A percentile compares a stretch with the other conserved stretches of the same genome.
Evolutionary conservation across 2,329 filamentous ascomycete genomes (phyloP).

Genomic region (Xylaria sp.): DNA sequence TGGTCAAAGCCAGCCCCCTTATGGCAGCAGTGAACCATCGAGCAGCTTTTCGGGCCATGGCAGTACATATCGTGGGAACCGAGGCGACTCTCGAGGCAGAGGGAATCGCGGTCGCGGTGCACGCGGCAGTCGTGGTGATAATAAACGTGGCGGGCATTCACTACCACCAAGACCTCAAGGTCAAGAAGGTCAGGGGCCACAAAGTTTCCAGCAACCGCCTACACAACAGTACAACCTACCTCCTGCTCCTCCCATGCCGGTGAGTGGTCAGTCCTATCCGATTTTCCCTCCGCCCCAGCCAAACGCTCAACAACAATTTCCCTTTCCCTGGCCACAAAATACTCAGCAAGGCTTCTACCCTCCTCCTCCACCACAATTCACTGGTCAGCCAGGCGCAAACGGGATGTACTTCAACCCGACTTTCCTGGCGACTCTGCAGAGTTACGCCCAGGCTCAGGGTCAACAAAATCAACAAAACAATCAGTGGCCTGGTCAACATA

Average conservation of each 20-base stretch:
- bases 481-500: slow-evolving; percentile 39
- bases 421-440: slow-evolving; percentile 64
- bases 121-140: slow-evolving; percentile 54
- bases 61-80: slow-evolving; percentile 53
- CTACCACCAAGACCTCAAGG: slow-evolving; percentile 50
- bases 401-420: slow-evolving; percentile 68
- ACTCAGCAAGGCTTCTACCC: slow-evolving; percentile 48
- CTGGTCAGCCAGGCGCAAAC: slow-evolving; percentile 49
- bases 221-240: slow-evolving; percentile 48
- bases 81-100: slow-evolving; percentile 61
- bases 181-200: slow-evolving; percentile 38
- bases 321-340: slow-evolving; percentile 58
- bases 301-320: slow-evolving; percentile 56
- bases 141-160: slow-evolving; percentile 57
- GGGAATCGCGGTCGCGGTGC: slow-evolving; percentile 55
- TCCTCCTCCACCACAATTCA: slow-evolving; percentile 56
- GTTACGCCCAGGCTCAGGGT: slow-evolving; percentile 50
- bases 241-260: slow-evolving; percentile 47
- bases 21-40: slow-evolving; percentile 54
- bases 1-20: slow-evolving; percentile 58
- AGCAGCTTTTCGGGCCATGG: slow-evolving; percentile 46
- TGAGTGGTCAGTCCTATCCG: slow-evolving; percentile 50
- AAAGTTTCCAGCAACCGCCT: slow-evolving; percentile 53
- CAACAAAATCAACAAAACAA: slow-evolving; percentile 53
- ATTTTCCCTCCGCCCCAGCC: slow-evolving; percentile 44